Base-by-base conservation (phyloP, 176 grass and related monocot species). In the Lolium perenne region DNA sequence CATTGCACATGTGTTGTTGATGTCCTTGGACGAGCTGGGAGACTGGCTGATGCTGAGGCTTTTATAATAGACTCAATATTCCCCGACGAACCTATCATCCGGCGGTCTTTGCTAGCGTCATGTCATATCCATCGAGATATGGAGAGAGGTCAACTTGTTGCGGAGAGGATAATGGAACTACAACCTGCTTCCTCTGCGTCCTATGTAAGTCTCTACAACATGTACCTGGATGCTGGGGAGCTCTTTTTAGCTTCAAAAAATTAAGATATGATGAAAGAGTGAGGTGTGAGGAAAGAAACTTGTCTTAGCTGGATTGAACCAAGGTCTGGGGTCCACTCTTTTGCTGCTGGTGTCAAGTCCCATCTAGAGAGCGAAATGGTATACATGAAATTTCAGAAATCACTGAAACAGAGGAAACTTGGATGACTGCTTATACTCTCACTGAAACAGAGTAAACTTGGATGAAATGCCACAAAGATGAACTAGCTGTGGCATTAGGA, bases 1-100 rank as follows among this genome's bases (percentile, higher is more conserved):
- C 91, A 93, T 80, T 77, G 74, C 35, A 79, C 94, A 40, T 91
- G 86, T 89, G 80, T 95, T 83, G 91, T 95, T 57, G 86, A 93
- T 53, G 89, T 91, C 29, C 84, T 95, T 76, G 94, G 91, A 15
- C 84, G 88, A 49, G 77, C 89, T 74, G 88, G 89, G 70, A 95
- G 89, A 87, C 68, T 91, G 81, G 87, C 26, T 71, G 83, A 93
- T 70, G 88, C 88, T 20, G 94, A 95, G 62, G 71, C 59, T 17
- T 91, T 93, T 67, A 80, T 91, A 78, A 76, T 48, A 16, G 73
- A 91, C 41, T 91, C 80, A 8, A 16, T 70, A 43, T 95, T 93
- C 66, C 55, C 80, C 71, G 69, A 80, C 45, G 83, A 91, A 10
- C 82, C 80, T 64, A 77, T 88, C 0, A 21, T 92, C 81, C 90